Percentiles rank a stretch among this genome's conserved stretches.
These are phyloP conservation scores for Sporisorium graminicola DNA, from an alignment of 1,284 basidiomycete species.

Conservation along the genomic window DNA sequence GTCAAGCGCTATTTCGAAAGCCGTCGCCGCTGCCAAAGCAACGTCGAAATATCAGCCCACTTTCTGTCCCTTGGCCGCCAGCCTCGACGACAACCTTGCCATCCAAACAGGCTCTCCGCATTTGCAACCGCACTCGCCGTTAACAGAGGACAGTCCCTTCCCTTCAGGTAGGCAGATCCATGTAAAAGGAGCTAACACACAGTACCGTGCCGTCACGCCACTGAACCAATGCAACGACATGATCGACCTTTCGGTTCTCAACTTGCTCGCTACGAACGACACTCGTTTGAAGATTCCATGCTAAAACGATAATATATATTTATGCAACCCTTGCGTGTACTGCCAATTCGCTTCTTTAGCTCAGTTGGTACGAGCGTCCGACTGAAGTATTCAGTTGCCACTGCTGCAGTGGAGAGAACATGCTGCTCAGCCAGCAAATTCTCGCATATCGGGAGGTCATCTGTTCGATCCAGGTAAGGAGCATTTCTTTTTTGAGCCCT, in stretches of 20 bases:
- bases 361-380: constrained; percentile 59
- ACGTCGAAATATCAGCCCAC: constrained; percentile 15
- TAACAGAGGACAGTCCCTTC: not conserved
- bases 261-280: too few relatives aligned
- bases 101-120: not conserved
- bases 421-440: not conserved
- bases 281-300: too few relatives aligned
- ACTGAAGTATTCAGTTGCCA: constrained; percentile 53
- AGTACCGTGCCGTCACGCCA: too few relatives aligned
- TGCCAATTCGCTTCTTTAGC: constrained; percentile 41
- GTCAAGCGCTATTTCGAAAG: too few relatives aligned
- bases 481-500: constrained; percentile 20
- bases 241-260: too few relatives aligned
- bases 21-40: too few relatives aligned
- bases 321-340: not conserved
- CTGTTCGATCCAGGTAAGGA: constrained; percentile 54
- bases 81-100: not conserved
- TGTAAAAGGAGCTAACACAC: too few relatives aligned
- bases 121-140: not conserved
- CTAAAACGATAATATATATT: too few relatives aligned
- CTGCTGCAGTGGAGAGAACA: constrained; percentile 10
- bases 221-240: too few relatives aligned
- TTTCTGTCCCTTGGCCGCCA: too few relatives aligned
- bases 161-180: too few relatives aligned
- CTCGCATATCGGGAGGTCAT: constrained; percentile 38